Conservation (phyloP, 106 monocot genomes). For the Acorus gramineus region DNA sequence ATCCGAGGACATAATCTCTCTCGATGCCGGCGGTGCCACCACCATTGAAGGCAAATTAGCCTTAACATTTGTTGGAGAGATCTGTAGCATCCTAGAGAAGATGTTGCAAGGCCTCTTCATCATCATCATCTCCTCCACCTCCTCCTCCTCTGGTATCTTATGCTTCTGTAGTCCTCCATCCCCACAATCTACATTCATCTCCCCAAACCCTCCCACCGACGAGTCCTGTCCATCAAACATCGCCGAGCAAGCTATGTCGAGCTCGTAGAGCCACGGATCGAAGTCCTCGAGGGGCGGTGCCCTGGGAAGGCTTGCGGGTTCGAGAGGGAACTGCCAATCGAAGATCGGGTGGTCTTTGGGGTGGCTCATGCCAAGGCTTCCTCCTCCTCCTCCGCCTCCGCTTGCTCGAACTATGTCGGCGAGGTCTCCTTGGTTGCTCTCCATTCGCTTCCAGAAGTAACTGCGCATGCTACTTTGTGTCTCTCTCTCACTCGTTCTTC, state of each 20-base stretch:
- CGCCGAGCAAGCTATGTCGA: neutral
- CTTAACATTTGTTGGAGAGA: too few species aligned
- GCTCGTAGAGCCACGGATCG: conserved; percentile 22
- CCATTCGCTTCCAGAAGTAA: conserved; percentile 42
- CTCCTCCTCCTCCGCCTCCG: neutral
- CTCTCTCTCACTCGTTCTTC: too few species aligned
- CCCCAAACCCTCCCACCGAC: neutral
- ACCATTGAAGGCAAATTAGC: too few species aligned
- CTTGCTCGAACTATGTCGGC: conserved; percentile 35
- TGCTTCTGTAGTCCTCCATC: too few species aligned
- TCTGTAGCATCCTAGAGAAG: too few species aligned
- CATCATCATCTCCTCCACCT: too few species aligned
- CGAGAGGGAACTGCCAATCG: conserved; percentile 15
- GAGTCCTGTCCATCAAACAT: conserved; percentile 1
- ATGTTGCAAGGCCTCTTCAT: too few species aligned
- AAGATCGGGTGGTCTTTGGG: neutral
- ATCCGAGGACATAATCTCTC: too few species aligned
- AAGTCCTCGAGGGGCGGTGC: conserved; percentile 14
- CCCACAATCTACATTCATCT: too few species aligned
- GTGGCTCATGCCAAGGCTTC: neutral
- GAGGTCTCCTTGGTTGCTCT: conserved; percentile 41
- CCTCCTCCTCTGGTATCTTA: too few species aligned
- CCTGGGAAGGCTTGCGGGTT: conserved; percentile 1
- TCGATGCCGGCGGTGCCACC: too few species aligned
- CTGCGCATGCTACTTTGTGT: conserved; percentile 14